A percentile compares a stretch with the other conserved stretches of the same genome.
These are phyloP conservation scores for Solanum dulcamara DNA, from an alignment of 257 asterid species.

Conservation along the genomic window DNA sequence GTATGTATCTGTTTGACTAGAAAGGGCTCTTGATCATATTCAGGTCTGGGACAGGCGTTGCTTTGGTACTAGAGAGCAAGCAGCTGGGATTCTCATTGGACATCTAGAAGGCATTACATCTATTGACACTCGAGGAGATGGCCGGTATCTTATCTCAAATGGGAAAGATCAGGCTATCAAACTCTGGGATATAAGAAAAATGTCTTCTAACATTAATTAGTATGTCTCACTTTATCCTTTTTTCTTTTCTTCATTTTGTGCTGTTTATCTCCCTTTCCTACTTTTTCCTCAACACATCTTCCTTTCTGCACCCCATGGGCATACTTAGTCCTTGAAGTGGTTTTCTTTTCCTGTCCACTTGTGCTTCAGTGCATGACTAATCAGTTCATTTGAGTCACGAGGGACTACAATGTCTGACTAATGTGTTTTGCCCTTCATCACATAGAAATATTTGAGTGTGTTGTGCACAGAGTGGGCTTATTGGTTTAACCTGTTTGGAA, in stretches of 20 bases:
- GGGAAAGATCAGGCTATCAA: constrained; percentile 90
- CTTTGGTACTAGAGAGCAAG: constrained; percentile 39
- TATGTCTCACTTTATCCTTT: constrained; percentile 21
- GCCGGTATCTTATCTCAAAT: constrained; percentile 86
- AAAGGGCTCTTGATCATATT: not conserved
- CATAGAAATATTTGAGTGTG: not conserved
- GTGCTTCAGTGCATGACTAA: not conserved
- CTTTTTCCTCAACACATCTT: not conserved
- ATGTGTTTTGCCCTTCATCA: not conserved
- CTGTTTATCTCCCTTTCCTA: not conserved
- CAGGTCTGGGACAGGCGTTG: constrained; percentile 99
- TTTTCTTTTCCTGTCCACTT: not conserved
- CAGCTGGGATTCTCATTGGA: constrained; percentile 83
- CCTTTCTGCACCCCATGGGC: not conserved
- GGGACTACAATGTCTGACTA: not conserved
- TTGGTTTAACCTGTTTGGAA: not conserved
- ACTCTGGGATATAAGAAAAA: constrained; percentile 92
- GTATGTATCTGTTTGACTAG: not conserved
- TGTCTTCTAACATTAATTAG: constrained; percentile 85
- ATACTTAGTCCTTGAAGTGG: not conserved
- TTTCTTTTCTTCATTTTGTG: not conserved
- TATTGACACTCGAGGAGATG: constrained; percentile 92
- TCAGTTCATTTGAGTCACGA: not conserved
- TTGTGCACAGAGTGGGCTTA: not conserved
- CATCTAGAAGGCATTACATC: constrained; percentile 89